Percentiles rank a stretch among this genome's conserved stretches.
These are phyloP conservation scores for Talaromyces atroroseus DNA, from an alignment of 2,329 filamentous ascomycete species.

Conservation along the genomic window DNA sequence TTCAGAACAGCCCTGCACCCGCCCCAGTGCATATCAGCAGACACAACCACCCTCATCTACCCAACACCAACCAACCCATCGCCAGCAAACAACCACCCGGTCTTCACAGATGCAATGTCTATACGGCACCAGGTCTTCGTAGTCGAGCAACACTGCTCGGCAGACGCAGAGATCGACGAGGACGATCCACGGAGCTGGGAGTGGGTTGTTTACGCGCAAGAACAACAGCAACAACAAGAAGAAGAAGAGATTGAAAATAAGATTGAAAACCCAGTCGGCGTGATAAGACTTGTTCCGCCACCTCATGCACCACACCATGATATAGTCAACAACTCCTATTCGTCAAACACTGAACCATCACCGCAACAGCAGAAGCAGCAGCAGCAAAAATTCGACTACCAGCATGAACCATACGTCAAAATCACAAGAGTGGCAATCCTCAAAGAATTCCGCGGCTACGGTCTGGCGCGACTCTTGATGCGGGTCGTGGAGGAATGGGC, in stretches of 20 bases:
- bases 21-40: background rate
- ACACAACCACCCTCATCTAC: conserved; percentile 17
- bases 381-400: conserved; percentile 47
- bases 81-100: conserved; percentile 36
- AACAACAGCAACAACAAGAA: conserved; percentile 38
- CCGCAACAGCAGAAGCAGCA: no score
- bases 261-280: conserved; percentile 58
- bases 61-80: conserved; percentile 20
- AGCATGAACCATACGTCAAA: conserved; percentile 71
- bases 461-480: conserved; percentile 62
- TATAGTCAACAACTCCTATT: no score
- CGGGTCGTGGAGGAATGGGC: conserved; percentile 65
- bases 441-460: conserved; percentile 58
- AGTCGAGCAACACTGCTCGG: conserved; percentile 51
- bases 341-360: conserved; percentile 35
- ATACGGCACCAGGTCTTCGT: conserved; percentile 55
- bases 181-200: conserved; percentile 78
- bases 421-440: conserved; percentile 71
- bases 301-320: conserved; percentile 60
- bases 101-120: conserved; percentile 57
- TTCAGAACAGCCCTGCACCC: conserved; percentile 7
- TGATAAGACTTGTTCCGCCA: conserved; percentile 74
- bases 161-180: conserved; percentile 69
- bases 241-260: conserved; percentile 18
- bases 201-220: conserved; percentile 72